Evolutionary conservation across 768 basidiomycete genomes (phyloP).

Genomic region (Mycena haematopus): DNA sequence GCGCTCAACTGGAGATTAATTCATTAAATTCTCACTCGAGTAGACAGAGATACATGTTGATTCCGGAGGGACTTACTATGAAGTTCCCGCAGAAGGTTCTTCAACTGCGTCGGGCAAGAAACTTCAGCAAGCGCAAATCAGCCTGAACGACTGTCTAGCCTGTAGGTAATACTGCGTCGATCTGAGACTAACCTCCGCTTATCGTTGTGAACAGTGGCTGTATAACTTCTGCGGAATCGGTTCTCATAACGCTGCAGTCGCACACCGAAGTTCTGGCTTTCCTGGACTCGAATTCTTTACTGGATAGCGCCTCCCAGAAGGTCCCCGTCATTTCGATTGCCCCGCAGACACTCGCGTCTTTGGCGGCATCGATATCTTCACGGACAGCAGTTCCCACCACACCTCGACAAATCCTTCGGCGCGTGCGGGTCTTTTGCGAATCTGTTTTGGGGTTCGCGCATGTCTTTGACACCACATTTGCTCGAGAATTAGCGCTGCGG

Average conservation of each 20-base stretch:
- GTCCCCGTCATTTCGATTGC: slow-evolving; percentile 85
- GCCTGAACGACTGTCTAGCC: slow-evolving; percentile 95
- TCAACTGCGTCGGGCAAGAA: slow-evolving; percentile 51
- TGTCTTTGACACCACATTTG: slow-evolving; percentile 95
- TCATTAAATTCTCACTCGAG: not conserved
- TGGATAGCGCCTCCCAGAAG: slow-evolving; percentile 48
- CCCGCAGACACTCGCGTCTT: slow-evolving; percentile 85
- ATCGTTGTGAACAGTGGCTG: slow-evolving; percentile 70
- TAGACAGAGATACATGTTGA: slow-evolving; percentile 96
- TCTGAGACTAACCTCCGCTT: not conserved
- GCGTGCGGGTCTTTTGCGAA: slow-evolving; percentile 73
- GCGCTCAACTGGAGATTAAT: slow-evolving; percentile 18
- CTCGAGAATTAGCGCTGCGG: slow-evolving; percentile 80
- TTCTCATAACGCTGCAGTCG: slow-evolving; percentile 95
- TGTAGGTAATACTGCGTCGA: slow-evolving; percentile 74
- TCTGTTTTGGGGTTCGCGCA: slow-evolving; percentile 75
- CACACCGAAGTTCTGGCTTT: slow-evolving; percentile 90
- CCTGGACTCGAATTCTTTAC: slow-evolving; percentile 61
- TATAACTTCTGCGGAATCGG: slow-evolving; percentile 97
- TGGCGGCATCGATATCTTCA: slow-evolving; percentile 67
- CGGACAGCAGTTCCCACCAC: slow-evolving; percentile 51
- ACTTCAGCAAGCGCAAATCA: slow-evolving; percentile 93
- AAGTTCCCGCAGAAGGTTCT: slow-evolving; percentile 56
- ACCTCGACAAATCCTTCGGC: slow-evolving; percentile 67
- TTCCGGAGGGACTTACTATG: slow-evolving; percentile 84